Percentiles rank a stretch among this genome's conserved stretches.
Evolutionary conservation across 2,329 filamentous ascomycete species (phyloP).

Genomic region (Hymenoscyphus fructigenus): DNA sequence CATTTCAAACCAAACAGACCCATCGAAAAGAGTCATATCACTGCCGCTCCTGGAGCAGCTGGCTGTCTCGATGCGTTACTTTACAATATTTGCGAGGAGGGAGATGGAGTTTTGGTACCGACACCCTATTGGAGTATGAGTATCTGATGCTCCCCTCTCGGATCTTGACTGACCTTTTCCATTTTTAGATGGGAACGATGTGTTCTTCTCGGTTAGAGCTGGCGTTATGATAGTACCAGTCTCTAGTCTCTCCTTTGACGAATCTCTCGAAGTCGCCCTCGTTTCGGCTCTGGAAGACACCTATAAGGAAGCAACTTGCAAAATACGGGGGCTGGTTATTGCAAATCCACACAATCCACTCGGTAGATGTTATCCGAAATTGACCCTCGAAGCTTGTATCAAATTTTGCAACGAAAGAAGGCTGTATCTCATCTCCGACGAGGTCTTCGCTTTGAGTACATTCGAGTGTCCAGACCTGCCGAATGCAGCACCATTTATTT

Average conservation of each 20-base stretch:
- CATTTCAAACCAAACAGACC: slow-evolving; percentile 21
- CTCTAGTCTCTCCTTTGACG: not conserved
- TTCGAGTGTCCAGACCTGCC: not conserved
- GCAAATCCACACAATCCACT: not conserved
- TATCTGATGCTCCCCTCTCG: too few relatives aligned
- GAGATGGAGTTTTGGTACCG: slow-evolving; percentile 23
- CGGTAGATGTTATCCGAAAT: not conserved
- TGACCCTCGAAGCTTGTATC: not conserved
- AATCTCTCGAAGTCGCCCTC: not conserved
- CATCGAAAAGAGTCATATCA: slow-evolving; percentile 16
- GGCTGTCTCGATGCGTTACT: slow-evolving; percentile 21
- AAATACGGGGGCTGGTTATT: not conserved
- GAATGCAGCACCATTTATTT: not conserved
- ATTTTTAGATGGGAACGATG: too few relatives aligned
- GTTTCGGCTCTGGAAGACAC: not conserved
- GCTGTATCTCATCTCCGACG: not conserved
- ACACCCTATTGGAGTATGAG: slow-evolving; percentile 24
- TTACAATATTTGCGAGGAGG: slow-evolving; percentile 22
- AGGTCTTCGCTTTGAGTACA: not conserved
- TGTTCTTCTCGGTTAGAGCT: too few relatives aligned
- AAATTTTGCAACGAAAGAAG: not conserved
- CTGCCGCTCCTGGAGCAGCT: slow-evolving; percentile 18
- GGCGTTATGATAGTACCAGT: too few relatives aligned
- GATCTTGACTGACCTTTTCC: too few relatives aligned
- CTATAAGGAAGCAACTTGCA: not conserved